phyloP scores from a whole-genome alignment of 1,284 basidiomycete genomes.

The Cryptococcus neoformans region DNA sequence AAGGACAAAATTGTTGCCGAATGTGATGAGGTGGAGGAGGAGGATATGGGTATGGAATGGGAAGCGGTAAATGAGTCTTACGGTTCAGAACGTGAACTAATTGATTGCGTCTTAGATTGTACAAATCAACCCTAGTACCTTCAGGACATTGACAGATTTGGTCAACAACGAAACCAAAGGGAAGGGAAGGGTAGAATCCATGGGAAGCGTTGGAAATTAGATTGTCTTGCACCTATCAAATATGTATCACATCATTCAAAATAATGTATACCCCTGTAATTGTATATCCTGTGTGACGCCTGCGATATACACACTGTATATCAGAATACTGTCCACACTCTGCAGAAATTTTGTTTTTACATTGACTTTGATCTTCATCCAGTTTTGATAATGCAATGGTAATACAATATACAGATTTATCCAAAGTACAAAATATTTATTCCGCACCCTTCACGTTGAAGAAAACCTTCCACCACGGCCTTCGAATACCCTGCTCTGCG shows the following conservation, averaged over 20 bases:
- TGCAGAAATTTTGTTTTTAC: no score
- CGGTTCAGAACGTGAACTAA: slow-evolving; percentile 1
- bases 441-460: slow-evolving; percentile 17
- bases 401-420: no score
- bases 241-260: neutral
- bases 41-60: slow-evolving; percentile 77
- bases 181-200: slow-evolving; percentile 80
- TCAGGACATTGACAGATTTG: slow-evolving; percentile 84
- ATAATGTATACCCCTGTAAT: no score
- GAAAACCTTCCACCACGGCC: slow-evolving; percentile 18
- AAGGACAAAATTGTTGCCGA: slow-evolving; percentile 69
- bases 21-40: slow-evolving; percentile 80
- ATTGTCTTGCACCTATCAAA: neutral
- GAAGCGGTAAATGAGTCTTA: slow-evolving; percentile 63
- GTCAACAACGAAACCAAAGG: slow-evolving; percentile 78
- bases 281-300: no score
- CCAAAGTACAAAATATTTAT: neutral
- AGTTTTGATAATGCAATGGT: no score
- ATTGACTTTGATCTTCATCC: no score
- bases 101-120: slow-evolving; percentile 59
- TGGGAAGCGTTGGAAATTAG: slow-evolving; percentile 41
- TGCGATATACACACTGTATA: no score
- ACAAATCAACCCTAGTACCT: slow-evolving; percentile 88
- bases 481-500: slow-evolving; percentile 11
- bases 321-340: no score